Percentiles rank a stretch among this genome's conserved stretches.
These are phyloP conservation scores for Croton setiger DNA, from an alignment of 441 rosid genomes.

Conservation along the genomic window DNA sequence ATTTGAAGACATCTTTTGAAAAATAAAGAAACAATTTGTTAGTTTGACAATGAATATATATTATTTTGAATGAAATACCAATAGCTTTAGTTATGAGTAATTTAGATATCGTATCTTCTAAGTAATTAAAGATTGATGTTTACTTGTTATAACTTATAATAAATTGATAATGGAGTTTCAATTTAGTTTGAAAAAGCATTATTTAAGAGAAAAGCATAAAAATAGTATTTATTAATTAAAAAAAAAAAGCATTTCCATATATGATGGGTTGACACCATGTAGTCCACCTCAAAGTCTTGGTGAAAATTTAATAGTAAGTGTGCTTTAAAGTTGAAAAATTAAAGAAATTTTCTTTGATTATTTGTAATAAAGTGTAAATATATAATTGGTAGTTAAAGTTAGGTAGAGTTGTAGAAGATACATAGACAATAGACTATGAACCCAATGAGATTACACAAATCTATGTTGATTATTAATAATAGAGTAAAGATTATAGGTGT, in stretches of 20 bases:
- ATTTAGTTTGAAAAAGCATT: background rate
- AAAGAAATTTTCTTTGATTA: background rate
- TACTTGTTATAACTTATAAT: too few species aligned
- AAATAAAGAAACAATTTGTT: background rate
- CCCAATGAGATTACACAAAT: slow-evolving; percentile 11
- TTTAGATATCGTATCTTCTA: too few species aligned
- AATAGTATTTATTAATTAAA: background rate
- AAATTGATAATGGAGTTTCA: too few species aligned
- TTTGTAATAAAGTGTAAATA: background rate
- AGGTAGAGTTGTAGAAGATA: slow-evolving; percentile 10
- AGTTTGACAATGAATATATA: background rate
- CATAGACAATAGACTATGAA: background rate
- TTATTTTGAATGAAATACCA: too few species aligned
- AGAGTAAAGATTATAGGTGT: background rate
- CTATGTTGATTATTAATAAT: background rate
- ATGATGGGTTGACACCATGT: background rate
- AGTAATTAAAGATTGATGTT: too few species aligned
- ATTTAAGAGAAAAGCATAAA: background rate
- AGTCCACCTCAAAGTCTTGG: background rate
- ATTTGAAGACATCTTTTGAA: slow-evolving; percentile 2
- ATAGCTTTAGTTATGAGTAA: too few species aligned
- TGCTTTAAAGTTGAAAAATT: background rate
- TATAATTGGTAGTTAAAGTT: slow-evolving; percentile 9
- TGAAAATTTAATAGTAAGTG: background rate
- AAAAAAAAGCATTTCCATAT: background rate